Evolutionary conservation across 495 filamentous ascomycete species (phyloP).

Genomic region (Durotheca rogersii): DNA sequence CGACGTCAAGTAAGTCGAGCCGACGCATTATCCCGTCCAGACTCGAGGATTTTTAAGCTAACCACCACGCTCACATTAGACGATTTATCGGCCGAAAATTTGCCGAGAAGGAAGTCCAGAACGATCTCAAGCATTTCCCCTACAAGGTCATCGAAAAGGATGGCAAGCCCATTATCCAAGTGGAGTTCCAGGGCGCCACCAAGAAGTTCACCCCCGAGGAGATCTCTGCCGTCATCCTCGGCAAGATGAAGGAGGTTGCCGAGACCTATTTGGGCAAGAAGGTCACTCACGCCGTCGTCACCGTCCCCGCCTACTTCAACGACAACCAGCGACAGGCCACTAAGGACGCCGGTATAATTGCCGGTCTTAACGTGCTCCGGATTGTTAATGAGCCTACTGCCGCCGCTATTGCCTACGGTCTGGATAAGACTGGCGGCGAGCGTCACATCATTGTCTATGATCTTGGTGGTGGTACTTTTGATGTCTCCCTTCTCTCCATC

Average conservation of each 20-base stretch:
- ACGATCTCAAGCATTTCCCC: conserved; percentile 86
- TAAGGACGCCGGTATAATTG: conserved; percentile 94
- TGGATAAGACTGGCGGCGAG: conserved; percentile 83
- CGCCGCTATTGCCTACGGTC: conserved; percentile 82
- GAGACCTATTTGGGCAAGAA: conserved; percentile 92
- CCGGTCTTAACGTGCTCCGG: conserved; percentile 94
- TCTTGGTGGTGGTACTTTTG: conserved; percentile 99
- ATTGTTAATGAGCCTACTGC: conserved; percentile 96
- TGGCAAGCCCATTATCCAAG: conserved; percentile 77
- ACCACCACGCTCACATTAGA: conserved; percentile 43
- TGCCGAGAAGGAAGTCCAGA: conserved; percentile 80
- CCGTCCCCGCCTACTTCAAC: conserved; percentile 99
- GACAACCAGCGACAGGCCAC: conserved; percentile 97
- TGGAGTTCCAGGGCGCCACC: conserved; percentile 69
- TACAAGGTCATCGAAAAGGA: conserved; percentile 81
- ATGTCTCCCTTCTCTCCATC: conserved; percentile 97
- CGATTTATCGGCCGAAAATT: conserved; percentile 90
- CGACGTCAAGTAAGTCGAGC: conserved; percentile 78
- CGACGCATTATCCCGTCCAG: background rate
- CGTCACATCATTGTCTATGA: conserved; percentile 95
- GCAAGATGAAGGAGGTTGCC: conserved; percentile 97
- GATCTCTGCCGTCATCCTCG: conserved; percentile 82
- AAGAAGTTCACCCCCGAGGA: conserved; percentile 86
- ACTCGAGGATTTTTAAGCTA: conserved; percentile 23
- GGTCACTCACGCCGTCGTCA: conserved; percentile 95